These are phyloP conservation scores for Stephania japonica DNA, from an alignment of 164 flowering plant species.

Conservation along the genomic window DNA sequence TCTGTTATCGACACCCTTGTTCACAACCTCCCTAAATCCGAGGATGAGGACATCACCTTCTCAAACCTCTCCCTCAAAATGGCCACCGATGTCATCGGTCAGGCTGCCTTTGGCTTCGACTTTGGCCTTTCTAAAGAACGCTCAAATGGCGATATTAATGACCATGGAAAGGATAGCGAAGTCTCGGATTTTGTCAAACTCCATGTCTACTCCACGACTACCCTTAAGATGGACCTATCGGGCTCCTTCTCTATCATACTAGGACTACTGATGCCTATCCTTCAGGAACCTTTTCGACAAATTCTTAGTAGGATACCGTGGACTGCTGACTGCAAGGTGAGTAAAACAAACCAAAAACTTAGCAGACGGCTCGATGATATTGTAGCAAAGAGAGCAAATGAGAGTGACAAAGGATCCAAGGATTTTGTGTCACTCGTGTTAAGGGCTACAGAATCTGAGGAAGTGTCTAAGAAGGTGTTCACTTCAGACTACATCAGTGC, in stretches of 20 bases:
- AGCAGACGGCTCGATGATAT: constrained; percentile 55
- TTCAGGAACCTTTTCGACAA: constrained; percentile 77
- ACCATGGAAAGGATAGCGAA: constrained; percentile 21
- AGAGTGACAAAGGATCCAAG: constrained; percentile 37
- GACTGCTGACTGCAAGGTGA: constrained; percentile 71
- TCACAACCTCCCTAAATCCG: constrained; percentile 31
- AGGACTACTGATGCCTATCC: constrained; percentile 72
- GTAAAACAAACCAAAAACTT: constrained; percentile 46
- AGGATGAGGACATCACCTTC: constrained; percentile 43
- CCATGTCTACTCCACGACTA: constrained; percentile 84
- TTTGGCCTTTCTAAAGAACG: constrained; percentile 68
- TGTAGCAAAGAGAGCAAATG: constrained; percentile 49
- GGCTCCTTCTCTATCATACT: constrained; percentile 77
- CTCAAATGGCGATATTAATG: constrained; percentile 12
- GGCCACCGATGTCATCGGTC: constrained; percentile 89
- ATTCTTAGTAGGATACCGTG: constrained; percentile 70
- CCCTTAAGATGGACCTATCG: constrained; percentile 85
- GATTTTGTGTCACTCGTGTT: constrained; percentile 74
- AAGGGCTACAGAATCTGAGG: constrained; percentile 57
- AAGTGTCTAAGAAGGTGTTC: constrained; percentile 42
- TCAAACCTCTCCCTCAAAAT: constrained; percentile 63
- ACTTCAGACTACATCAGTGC: constrained; percentile 75
- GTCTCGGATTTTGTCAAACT: constrained; percentile 70
- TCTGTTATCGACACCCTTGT: constrained; percentile 54
- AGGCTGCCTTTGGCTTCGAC: constrained; percentile 84